Base-by-base conservation (phyloP, 1,284 basidiomycete species). In the Ustilago tritici region DNA sequence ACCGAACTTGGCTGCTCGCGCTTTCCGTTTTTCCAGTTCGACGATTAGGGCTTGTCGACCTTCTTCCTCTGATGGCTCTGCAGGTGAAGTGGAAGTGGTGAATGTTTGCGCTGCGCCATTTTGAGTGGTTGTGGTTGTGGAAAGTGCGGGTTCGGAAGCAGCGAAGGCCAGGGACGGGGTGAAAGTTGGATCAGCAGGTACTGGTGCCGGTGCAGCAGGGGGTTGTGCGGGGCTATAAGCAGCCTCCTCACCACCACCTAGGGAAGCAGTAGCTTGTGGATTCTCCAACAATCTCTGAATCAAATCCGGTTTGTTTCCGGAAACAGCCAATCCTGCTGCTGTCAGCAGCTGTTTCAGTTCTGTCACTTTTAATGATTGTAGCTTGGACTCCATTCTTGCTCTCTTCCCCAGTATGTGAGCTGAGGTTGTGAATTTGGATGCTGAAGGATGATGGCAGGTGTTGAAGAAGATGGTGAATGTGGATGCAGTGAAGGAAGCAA, bases 221-320 rank as follows among this genome's bases (percentile, higher is more conserved):
- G 65, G 46, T 4, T 56, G 52, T 28, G 56, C 34, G 7, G 56
- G 58, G 28, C 34, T 41, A 11, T 68, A 28, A 35, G 54, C 9
- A 10, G 53, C 35, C 31, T 11, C 7, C 23, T 56, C 43, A 19
- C 32, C 50, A 14, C 53, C 54, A 3, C 57, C 61, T 7, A 82
- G 57, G 6, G 68, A 65, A 4, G 70, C 57, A 2, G 74, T 80
- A 17, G 83, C 83, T 17, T 50, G n/a, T 0, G 82, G 82, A 53
- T 84, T 80, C 61, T 83, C 82, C 35, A 85, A 67, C 65, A 84
- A 65, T 15, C 84, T 66, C 73, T 71, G 66, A 38, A 85, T 76
- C 53, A 85, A 59, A 52, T 85, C 83, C 17, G 80, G 70, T 70
- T 85, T 85, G 73, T 80, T 80, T 6, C 84, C 84, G 23, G 77